Evolutionary conservation across 2,329 filamentous ascomycete species (phyloP).

Genomic region (Cucurbitaria berberidis): DNA sequence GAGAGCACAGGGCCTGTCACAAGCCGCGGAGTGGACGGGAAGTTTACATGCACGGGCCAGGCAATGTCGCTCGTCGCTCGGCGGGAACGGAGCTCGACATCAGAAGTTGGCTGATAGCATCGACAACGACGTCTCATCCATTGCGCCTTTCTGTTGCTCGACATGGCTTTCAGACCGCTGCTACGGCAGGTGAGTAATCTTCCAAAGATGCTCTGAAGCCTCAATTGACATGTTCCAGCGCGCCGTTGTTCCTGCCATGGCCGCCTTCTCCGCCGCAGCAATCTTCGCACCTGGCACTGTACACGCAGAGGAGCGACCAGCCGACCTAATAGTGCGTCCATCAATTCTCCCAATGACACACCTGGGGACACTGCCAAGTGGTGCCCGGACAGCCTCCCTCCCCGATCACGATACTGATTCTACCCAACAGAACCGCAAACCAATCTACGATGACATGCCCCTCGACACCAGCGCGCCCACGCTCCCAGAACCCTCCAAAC

Average conservation of each 20-base stretch:
- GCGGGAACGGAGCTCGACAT: constrained; percentile 31
- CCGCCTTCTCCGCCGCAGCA: constrained; percentile 53
- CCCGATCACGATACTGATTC: not conserved
- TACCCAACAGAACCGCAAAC: constrained; percentile 52
- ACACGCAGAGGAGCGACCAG: constrained; percentile 55
- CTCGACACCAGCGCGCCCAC: constrained; percentile 49
- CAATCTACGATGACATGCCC: constrained; percentile 76
- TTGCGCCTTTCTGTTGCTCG: constrained; percentile 39
- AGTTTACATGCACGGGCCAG: constrained; percentile 4
- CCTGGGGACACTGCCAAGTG: too few species aligned
- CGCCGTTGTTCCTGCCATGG: constrained; percentile 56
- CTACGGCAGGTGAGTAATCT: constrained; percentile 57
- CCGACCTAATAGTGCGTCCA: constrained; percentile 27
- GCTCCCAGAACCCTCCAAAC: constrained; percentile 28
- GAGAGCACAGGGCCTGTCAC: constrained; percentile 18
- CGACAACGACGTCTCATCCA: constrained; percentile 38
- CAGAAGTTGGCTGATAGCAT: constrained; percentile 16
- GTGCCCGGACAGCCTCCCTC: not conserved
- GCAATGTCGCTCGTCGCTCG: constrained; percentile 9
- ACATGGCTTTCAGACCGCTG: constrained; percentile 61
- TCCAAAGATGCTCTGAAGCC: too few species aligned
- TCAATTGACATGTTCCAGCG: constrained; percentile 48
- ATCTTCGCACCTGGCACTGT: constrained; percentile 55
- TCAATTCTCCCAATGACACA: not conserved
- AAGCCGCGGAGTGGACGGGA: constrained; percentile 24